Evolutionary conservation across 441 rosid genomes (phyloP), one percentile per base, ranked within the genome.

Genomic region (Erodium texanum): DNA sequence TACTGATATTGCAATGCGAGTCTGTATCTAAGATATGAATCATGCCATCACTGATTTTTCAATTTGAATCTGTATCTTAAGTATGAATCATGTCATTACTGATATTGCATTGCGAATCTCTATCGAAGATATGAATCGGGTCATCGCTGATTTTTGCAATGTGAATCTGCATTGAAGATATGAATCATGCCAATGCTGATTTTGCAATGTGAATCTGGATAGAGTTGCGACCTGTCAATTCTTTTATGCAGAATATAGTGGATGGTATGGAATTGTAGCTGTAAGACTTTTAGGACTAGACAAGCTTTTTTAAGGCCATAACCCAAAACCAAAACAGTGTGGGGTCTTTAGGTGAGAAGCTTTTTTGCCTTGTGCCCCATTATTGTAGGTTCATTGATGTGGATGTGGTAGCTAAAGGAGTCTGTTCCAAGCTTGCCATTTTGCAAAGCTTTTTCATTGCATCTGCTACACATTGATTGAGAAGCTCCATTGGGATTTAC

Each of bases 251-350:
- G 41, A 7, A 36, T 36, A 2, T 15, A 45, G 52, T 45, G 52
- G 52, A 14, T 0, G 16, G 5, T 15, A 45, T 45, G 52, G 52
- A 45, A 15, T 12, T 45, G 52, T 12, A 45, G 52, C 52, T 45
- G n/a, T 45, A 45, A 6, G 52, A 15, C 52, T 54, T 54, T 54
- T 54, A 54, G 18, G 23, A 54, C 24, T 18, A 54, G 23, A 54
- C 62, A 19, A 54, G 18, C 62, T 54, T 54, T 54, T 54, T 19
- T 19, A 54, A 54, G 52, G 52, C 52, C 52, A 45, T 45, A 45
- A 45, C 52, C 52, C 52, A 45, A 45, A 54, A 20, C 62, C 23
- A 54, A 54, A 19, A 12, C 24, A 7, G 62, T 45, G 16, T 45
- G 16, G 62, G 62, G 62, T 54, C 62, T 14, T 54, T 19, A 54